Evolutionary conservation across 2,329 filamentous ascomycete species (phyloP).

Genomic region (Raffaelea albimanens): DNA sequence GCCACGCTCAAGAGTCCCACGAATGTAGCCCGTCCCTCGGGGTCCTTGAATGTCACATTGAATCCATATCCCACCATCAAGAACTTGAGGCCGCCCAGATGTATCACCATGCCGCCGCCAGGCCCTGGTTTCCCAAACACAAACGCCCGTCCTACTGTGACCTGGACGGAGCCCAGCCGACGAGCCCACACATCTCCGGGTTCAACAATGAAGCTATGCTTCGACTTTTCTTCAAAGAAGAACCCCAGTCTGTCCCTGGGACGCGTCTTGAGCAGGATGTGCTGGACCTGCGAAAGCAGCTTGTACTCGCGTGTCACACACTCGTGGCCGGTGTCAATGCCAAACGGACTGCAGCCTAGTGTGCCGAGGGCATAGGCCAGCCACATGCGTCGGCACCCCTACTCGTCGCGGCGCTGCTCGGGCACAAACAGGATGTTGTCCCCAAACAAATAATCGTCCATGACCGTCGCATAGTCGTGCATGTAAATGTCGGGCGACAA

Average conservation of each 20-base stretch:
- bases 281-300: constrained; percentile 11
- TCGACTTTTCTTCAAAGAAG: constrained; percentile 19
- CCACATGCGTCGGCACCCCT: constrained; percentile 32
- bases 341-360: constrained; percentile 24
- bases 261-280: not conserved
- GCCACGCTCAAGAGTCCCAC: constrained; percentile 25
- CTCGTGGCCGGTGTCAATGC: constrained; percentile 17
- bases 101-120: constrained; percentile 28
- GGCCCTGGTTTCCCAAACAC: constrained; percentile 29
- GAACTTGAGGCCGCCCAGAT: constrained; percentile 24
- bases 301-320: constrained; percentile 23
- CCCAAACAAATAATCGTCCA: constrained; percentile 7
- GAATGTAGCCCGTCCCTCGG: constrained; percentile 22
- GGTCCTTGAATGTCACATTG: constrained; percentile 23
- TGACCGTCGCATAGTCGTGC: constrained; percentile 22
- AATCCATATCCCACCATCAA: constrained; percentile 28
- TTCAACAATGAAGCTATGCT: not conserved
- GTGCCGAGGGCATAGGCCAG: constrained; percentile 18
- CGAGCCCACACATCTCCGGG: constrained; percentile 11
- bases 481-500: constrained; percentile 36
- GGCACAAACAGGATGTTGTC: constrained; percentile 38
- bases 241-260: constrained; percentile 17
- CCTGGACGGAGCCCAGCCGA: constrained; percentile 13
- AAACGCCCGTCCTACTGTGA: constrained; percentile 24
- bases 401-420: constrained; percentile 39